Conservation (phyloP, 148 eudicot species). For the Camellia lanceoleosa region DNA sequence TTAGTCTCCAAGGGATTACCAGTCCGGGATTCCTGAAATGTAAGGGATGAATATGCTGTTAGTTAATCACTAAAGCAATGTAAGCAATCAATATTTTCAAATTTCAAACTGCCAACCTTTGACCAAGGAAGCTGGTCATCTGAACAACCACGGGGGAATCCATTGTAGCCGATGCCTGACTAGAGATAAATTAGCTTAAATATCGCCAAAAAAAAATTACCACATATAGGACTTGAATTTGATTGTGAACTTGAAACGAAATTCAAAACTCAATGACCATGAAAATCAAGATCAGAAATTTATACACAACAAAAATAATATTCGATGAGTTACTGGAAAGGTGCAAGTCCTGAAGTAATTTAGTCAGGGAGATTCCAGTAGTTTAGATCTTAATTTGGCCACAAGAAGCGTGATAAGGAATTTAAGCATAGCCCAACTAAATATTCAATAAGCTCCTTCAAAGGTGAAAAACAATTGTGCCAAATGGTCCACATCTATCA, state of each 20-base stretch:
- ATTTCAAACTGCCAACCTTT: conserved; percentile 45
- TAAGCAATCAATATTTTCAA: not conserved
- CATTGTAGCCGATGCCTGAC: conserved; percentile 94
- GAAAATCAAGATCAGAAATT: conserved; percentile 4
- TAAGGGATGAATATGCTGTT: conserved; percentile 6
- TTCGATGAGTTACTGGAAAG: not conserved
- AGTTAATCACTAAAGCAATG: not conserved
- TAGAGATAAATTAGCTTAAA: conserved; percentile 19
- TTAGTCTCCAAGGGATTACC: conserved; percentile 88
- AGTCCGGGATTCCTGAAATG: conserved; percentile 65
- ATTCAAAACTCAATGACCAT: not conserved
- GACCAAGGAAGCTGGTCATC: conserved; percentile 98
- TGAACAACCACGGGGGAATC: conserved; percentile 93
- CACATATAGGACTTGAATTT: not conserved
- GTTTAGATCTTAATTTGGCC: not conserved
- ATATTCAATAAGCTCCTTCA: not conserved
- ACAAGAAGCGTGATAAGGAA: not conserved
- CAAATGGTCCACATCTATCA: not conserved
- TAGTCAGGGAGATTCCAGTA: not conserved
- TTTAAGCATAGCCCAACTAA: not conserved
- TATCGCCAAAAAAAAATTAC: not conserved
- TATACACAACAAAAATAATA: not conserved
- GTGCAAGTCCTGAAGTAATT: not conserved
- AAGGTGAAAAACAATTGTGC: not conserved
- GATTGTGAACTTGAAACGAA: not conserved